These are phyloP conservation scores for Candida schatavii DNA, from an alignment of 805 yeast genomes.

Conservation along the genomic window DNA sequence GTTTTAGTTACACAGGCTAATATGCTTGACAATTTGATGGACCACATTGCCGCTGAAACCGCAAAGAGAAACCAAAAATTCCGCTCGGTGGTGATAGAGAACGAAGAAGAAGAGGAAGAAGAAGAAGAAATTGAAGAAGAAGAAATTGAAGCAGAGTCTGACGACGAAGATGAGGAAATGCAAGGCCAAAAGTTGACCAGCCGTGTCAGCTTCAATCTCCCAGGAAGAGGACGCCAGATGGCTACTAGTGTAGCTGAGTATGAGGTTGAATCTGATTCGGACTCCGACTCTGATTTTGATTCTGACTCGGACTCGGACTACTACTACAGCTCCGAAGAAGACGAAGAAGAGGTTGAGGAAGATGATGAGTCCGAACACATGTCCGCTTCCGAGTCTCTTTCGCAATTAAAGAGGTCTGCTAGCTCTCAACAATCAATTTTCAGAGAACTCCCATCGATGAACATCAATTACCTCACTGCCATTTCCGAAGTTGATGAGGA, in stretches of 20 bases:
- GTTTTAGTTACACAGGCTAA: conserved; percentile 68
- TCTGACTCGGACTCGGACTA: conserved; percentile 16
- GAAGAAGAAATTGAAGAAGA: conserved; percentile 3
- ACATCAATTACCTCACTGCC: not conserved
- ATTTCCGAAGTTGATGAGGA: conserved; percentile 12
- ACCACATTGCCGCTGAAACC: conserved; percentile 35
- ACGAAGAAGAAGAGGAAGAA: conserved; percentile 15
- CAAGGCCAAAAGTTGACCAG: conserved; percentile 12
- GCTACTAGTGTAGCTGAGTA: conserved; percentile 34
- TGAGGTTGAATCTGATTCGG: conserved; percentile 33
- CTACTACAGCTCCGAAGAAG: conserved; percentile 15
- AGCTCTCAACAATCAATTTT: conserved; percentile 1
- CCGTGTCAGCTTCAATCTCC: conserved; percentile 9
- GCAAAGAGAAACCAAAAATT: conserved; percentile 19
- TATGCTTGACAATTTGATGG: conserved; percentile 64
- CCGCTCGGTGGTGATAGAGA: conserved; percentile 6
- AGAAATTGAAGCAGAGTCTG: conserved; percentile 15
- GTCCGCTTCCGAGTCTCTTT: not conserved
- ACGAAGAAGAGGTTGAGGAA: conserved; percentile 7
- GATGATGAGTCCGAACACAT: not conserved
- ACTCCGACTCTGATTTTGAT: conserved; percentile 12
- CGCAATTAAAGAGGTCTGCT: not conserved
- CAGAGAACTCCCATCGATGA: not conserved
- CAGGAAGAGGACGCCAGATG: conserved; percentile 12
- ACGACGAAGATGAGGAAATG: conserved; percentile 10